Evolutionary conservation across 148 eudicot species (phyloP), one percentile per base, ranked within the genome.

Genomic region (Fagopyrum esculentum): DNA sequence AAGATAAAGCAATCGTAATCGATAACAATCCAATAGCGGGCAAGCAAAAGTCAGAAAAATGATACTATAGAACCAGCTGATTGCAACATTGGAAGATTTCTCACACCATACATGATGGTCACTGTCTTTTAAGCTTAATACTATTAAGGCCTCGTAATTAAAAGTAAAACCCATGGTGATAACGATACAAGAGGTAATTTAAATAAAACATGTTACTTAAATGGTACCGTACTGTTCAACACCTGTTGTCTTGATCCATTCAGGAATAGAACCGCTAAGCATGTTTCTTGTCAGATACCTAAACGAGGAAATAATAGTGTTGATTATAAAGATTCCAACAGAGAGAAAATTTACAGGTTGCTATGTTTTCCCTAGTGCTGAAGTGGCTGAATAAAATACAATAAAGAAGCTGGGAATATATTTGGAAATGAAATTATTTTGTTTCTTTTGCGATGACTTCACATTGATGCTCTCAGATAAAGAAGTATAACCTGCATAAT

Each of bases 211-310:
- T 57, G 29, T 2, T 17, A 56, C 61, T 56, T 26, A 57, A 9
- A 57, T 5, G 19, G 63, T 19, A 9, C 17, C 69, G 6, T 63
- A 63, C 69, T 10, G 47, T 19, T 59, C 46, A 57, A 43, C 51
- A 63, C 43, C 47, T 80, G 64, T 76, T 54, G 13, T 60, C 72
- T 22, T 56, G 77, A 89, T 77, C 90, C 90, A 87, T 1, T 35
- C 72, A 69, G 83, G 87, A 77, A 89, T 78, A 9, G 76, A 77
- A 54, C 93, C 91, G 64, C 74, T 77, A 50, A 87, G 85, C 29
- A 68, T 61, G 82, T 89, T 89, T 76, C 79, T 80, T 73, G 89
- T 81, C 57, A 89, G 76, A 71, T 80, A 87, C 86, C 93, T 86
- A 75, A 56, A 9, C 12, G 5, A 30, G 45, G 9, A 57, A 19